These are phyloP conservation scores for Coniosporium tulheliwenetii DNA, from an alignment of 2,329 filamentous ascomycete genomes.

Conservation along the genomic window DNA sequence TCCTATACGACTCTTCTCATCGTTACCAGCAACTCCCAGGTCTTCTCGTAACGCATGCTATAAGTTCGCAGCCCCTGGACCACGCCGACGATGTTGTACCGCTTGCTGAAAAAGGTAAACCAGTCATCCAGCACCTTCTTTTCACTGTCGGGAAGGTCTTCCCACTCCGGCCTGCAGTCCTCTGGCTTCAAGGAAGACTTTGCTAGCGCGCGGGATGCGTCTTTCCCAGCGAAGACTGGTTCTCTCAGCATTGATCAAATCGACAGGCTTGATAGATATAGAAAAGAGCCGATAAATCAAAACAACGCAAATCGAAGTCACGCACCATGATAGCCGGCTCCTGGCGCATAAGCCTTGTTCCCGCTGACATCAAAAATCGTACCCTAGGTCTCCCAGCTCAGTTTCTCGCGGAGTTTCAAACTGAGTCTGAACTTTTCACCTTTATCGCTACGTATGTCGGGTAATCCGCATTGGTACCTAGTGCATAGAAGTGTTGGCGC, in stretches of 20 bases:
- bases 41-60: neutral
- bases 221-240: slow-evolving; percentile 86
- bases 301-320: slow-evolving; percentile 3
- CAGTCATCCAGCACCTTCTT: slow-evolving; percentile 78
- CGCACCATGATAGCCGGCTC: slow-evolving; percentile 73
- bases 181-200: slow-evolving; percentile 74
- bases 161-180: slow-evolving; percentile 71
- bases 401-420: neutral
- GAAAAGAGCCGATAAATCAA: no score
- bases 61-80: slow-evolving; percentile 18
- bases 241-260: neutral
- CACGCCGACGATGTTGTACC: slow-evolving; percentile 75
- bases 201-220: slow-evolving; percentile 82
- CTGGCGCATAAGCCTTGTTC: slow-evolving; percentile 72
- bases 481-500: neutral
- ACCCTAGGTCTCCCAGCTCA: slow-evolving; percentile 37
- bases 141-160: slow-evolving; percentile 69
- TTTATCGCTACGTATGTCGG: slow-evolving; percentile 47
- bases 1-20: no score
- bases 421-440: slow-evolving; percentile 11
- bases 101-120: slow-evolving; percentile 91
- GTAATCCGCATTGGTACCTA: slow-evolving; percentile 47
- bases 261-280: slow-evolving; percentile 1
- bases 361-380: slow-evolving; percentile 87
- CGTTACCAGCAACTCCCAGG: no score